Evolutionary conservation across 176 grass and related monocot genomes (phyloP).

Genomic region (Pontederia paniculata): DNA sequence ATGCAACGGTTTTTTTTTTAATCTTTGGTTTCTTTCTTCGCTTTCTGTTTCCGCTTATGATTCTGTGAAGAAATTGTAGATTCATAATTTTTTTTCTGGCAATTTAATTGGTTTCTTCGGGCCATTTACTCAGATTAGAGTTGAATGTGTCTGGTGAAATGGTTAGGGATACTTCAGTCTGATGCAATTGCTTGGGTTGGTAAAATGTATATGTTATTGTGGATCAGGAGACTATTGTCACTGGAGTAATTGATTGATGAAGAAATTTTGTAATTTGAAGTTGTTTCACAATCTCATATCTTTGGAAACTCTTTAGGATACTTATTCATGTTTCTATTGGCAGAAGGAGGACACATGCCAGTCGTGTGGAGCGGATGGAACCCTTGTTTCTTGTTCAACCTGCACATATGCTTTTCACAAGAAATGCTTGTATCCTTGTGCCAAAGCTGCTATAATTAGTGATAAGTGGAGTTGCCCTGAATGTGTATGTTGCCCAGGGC

Average conservation of each 20-base stretch:
- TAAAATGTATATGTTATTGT: too few species aligned
- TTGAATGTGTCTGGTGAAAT: too few species aligned
- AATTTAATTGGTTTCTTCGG: too few species aligned
- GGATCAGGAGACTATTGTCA: constrained; percentile 1
- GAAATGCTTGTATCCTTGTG: constrained; percentile 70
- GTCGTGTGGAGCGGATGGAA: constrained; percentile 49
- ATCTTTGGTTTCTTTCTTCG: too few species aligned
- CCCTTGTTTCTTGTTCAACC: constrained; percentile 73
- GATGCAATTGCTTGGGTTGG: too few species aligned
- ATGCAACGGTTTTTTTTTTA: too few species aligned
- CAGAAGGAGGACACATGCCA: constrained; percentile 97
- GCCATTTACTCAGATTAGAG: too few species aligned
- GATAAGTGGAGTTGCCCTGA: constrained; percentile 89
- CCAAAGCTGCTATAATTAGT: constrained; percentile 36
- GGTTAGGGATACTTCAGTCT: too few species aligned
- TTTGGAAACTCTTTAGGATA: too few species aligned
- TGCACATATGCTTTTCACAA: constrained; percentile 85
- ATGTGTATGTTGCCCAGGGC: constrained; percentile 52
- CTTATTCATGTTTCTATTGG: constrained; percentile 29
- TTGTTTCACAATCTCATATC: constrained; percentile 10
- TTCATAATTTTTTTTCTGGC: too few species aligned
- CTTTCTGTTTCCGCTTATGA: too few species aligned
- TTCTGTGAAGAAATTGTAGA: too few species aligned
- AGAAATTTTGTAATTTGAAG: constrained; percentile 12
- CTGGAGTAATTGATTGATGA: constrained; percentile 9